Conservation (phyloP, 441 rosid species). For the Eruca vesicaria region DNA sequence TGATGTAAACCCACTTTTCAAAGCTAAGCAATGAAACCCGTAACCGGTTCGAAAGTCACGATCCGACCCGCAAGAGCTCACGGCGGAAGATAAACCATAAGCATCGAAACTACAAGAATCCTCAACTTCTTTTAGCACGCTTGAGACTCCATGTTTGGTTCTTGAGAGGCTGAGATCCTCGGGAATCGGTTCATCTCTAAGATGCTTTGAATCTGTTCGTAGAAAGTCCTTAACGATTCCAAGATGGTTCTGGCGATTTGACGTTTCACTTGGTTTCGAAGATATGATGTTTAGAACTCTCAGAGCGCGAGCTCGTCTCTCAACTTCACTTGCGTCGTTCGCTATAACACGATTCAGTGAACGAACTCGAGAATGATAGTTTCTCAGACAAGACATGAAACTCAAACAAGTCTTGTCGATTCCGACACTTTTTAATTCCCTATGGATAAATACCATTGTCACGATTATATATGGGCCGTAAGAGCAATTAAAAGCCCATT, state of each 20-base stretch:
- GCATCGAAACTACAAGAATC: slow-evolving; percentile 39
- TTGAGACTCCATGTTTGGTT: slow-evolving; percentile 11
- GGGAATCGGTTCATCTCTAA: slow-evolving; percentile 5
- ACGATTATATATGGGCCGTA: background rate
- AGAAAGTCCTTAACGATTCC: slow-evolving; percentile 59
- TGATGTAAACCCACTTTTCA: slow-evolving; percentile 52
- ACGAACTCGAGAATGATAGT: slow-evolving; percentile 14
- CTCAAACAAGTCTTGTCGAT: background rate
- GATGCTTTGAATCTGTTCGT: slow-evolving; percentile 36
- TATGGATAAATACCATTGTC: too few species aligned
- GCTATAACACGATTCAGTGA: slow-evolving; percentile 37
- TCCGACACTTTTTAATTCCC: background rate
- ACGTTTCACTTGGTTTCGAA: slow-evolving; percentile 23
- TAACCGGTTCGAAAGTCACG: slow-evolving; percentile 50
- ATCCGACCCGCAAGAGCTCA: slow-evolving; percentile 52
- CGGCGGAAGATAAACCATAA: slow-evolving; percentile 48
- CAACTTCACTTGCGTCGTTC: slow-evolving; percentile 21
- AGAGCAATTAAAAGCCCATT: background rate
- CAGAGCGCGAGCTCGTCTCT: slow-evolving; percentile 46
- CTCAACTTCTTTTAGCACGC: slow-evolving; percentile 39
- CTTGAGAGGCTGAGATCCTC: slow-evolving; percentile 18
- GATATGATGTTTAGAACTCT: slow-evolving; percentile 50
- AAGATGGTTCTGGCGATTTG: slow-evolving; percentile 42
- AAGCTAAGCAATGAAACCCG: slow-evolving; percentile 58
- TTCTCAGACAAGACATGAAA: slow-evolving; percentile 35